Percentiles rank a stretch among this genome's conserved stretches.
Evolutionary conservation across 176 grass and related monocot genomes (phyloP).

Genomic region (Phoenix dactylifera): DNA sequence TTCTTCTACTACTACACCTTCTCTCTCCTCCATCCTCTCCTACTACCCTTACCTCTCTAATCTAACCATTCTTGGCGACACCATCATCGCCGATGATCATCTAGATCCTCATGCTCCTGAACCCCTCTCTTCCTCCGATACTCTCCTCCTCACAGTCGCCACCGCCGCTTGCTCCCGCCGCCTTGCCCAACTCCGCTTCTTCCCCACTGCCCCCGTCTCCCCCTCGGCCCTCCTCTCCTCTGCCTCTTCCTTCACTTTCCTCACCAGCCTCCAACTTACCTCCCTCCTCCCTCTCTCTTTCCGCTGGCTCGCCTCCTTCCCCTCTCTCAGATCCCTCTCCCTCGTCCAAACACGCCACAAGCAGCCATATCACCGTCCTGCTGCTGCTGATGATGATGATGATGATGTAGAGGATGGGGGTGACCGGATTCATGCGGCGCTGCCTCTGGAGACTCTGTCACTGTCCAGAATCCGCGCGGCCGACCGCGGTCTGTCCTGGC

Average conservation of each 20-base stretch:
- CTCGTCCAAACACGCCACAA: conserved; percentile 45
- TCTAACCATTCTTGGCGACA: conserved; percentile 34
- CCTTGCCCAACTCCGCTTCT: conserved; percentile 45
- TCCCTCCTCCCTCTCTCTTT: conserved; percentile 41
- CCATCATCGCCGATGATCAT: not conserved
- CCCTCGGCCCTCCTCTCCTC: conserved; percentile 26
- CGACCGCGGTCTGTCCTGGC: conserved; percentile 61
- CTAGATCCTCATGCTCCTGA: too few species aligned
- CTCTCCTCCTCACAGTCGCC: conserved; percentile 35
- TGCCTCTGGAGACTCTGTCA: conserved; percentile 62
- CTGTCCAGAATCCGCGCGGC: conserved; percentile 50
- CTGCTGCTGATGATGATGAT: not conserved
- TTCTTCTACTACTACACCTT: not conserved
- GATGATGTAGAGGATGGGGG: conserved; percentile 10
- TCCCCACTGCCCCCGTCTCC: conserved; percentile 44
- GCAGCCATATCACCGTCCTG: not conserved
- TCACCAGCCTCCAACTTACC: conserved; percentile 60
- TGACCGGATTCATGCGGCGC: not conserved
- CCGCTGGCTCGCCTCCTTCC: conserved; percentile 46
- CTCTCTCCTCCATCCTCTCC: conserved; percentile 49
- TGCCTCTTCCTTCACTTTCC: conserved; percentile 28
- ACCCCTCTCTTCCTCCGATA: conserved; percentile 19
- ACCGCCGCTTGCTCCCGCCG: conserved; percentile 26
- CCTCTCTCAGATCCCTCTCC: conserved; percentile 58
- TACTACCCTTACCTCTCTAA: conserved; percentile 52